Evolutionary conservation across 805 yeast species (phyloP), one percentile per base, ranked within the genome.

Genomic region (Wickerhamiella dianesei): DNA sequence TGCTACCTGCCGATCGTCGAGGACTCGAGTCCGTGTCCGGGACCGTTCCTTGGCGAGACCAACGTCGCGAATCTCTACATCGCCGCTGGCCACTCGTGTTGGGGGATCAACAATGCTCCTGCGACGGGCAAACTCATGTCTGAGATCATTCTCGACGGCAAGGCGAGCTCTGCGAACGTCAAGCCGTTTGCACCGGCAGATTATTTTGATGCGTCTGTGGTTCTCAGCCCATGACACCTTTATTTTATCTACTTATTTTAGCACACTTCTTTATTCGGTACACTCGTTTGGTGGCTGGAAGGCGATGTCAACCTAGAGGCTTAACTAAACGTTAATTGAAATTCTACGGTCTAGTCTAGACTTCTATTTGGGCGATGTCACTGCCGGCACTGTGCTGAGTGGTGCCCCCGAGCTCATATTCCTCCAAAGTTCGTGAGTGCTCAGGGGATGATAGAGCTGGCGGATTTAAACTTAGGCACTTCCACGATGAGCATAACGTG

Each of bases 81-180:
- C 47, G 95, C 96, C 2, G 76, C 89, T 14, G 98, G 97, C 0
- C 98, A 89, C 64, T 82, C 95, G 14, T 92, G 97, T 66, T 89
- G 98, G 98, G 98, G 98, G 19, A 92, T 89, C 52, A 92, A 89
- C 66, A 89, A 92, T 64, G 96, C 96, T 0, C 96, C 96, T 1
- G 96, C 83, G 3, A 88, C 96, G 0, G 98, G 98, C n/a, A 78
- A 85, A 59, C 73, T 92, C 36, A 74, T 89, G 79, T 79, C 95
- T 53, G 97, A 89, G 65, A 58, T 89, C 46, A 63, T 89, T 41
- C 63, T 89, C 41, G 96, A 89, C 44, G 97, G 96, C 12, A 77
- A 75, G 53, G 81, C 82, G 6, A 70, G 65, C 35, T 75, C 85
- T 49, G 92, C 95, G 21, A 85, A 82, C 60, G 76, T 88, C 22